Conservation (phyloP, 169 alveolate genomes). For the Theileria equi region DNA sequence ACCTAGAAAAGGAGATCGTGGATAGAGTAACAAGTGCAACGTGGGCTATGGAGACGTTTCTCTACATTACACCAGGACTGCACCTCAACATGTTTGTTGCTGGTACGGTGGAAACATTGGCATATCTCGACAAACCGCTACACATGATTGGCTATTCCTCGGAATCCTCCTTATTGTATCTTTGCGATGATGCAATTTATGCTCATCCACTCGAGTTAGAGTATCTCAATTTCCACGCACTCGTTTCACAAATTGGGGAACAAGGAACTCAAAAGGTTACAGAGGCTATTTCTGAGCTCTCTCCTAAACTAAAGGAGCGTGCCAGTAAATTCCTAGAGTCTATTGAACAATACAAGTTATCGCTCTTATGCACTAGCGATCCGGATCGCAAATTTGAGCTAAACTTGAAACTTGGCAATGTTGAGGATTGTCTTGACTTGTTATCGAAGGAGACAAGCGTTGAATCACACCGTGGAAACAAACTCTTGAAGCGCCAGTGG, state of each 20-base stretch:
- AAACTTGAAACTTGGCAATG: slow-evolving; percentile 82
- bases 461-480: slow-evolving; percentile 11
- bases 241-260: slow-evolving; percentile 49
- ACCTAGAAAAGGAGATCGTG: slow-evolving; percentile 63
- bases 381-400: slow-evolving; percentile 90
- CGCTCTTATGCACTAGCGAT: slow-evolving; percentile 85
- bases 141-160: slow-evolving; percentile 77
- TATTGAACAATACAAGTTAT: slow-evolving; percentile 85
- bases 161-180: slow-evolving; percentile 72
- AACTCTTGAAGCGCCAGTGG: slow-evolving; percentile 69
- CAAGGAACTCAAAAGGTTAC: slow-evolving; percentile 60
- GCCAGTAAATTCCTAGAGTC: slow-evolving; percentile 88
- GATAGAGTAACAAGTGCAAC: slow-evolving; percentile 79
- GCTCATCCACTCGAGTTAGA: slow-evolving; percentile 62
- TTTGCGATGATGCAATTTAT: slow-evolving; percentile 71
- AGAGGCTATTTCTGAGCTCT: neutral
- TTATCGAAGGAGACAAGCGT: slow-evolving; percentile 63
- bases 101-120: slow-evolving; percentile 75
- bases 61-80: slow-evolving; percentile 73
- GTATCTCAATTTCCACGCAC: slow-evolving; percentile 69
- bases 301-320: slow-evolving; percentile 72
- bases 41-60: slow-evolving; percentile 81
- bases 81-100: slow-evolving; percentile 75
- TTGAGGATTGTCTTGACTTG: slow-evolving; percentile 79
- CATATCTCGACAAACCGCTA: slow-evolving; percentile 73